Evolutionary conservation across 371 early-diverging fungal genomes (phyloP), one percentile per base, ranked within the genome.

Genomic region (Chytridiales sp.): DNA sequence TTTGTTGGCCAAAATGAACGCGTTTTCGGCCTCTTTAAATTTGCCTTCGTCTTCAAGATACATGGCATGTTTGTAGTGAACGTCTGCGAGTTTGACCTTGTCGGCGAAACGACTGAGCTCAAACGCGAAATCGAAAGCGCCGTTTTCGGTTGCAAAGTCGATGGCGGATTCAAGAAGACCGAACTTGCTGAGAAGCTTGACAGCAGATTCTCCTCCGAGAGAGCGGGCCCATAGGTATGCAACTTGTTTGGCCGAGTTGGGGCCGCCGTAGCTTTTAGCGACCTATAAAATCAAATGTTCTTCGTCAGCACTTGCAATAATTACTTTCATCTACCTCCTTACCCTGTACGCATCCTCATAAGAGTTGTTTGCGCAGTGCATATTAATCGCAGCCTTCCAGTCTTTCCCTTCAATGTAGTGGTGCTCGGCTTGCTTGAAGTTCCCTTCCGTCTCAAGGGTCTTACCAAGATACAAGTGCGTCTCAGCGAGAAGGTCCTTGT

Each of bases 191-290:
- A 83, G 72, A 2, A 83, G 72, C 59, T 83, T 83, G 8, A 78
- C 83, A 6, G 80, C 83, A 5, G 78, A 72, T 60, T 83, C 83
- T 26, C 80, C 80, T 21, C 81, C 79, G 1, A 83, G 69, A 8
- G 80, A 80, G 6, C 81, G 59, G 2, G 83, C 83, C 83, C 83
- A 83, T 11, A 83, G 67, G 53, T 83, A 83, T 9, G 81, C 83
- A 3, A 83, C 78, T 62, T 83, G 83, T 53, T 83, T 83, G 17
- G 78, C 68, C 0, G 80, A 68, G 46, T 70, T 72, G 34, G 65
- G 64, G 3, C 81, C 81, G 5, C 83, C 83, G 52, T 72, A 66
- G 13, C 68, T 55, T 61, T 81, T 83, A 8, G 73, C 83, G 44
- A 82, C 66, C 80, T 80, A 47, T 5, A 22, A 30, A 15, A 29